These are phyloP conservation scores for Lithospermum erythrorhizon DNA, from an alignment of 257 asterid genomes.

Conservation along the genomic window DNA sequence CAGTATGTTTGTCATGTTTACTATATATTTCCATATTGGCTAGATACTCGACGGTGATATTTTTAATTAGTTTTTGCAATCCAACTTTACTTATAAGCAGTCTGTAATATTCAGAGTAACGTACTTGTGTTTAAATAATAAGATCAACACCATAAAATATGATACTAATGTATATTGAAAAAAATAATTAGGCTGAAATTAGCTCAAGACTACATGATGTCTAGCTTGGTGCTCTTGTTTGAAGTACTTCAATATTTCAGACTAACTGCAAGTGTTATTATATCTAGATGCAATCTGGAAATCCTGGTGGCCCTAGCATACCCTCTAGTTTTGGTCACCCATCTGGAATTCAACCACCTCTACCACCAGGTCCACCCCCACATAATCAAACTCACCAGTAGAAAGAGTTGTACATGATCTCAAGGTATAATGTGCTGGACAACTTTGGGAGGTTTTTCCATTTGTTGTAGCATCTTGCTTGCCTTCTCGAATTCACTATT, in stretches of 20 bases:
- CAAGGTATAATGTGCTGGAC: not conserved
- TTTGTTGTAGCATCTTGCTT: not conserved
- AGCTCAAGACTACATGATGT: too few relatives aligned
- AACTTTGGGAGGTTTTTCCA: not conserved
- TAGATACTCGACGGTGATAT: too few relatives aligned
- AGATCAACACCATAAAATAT: too few relatives aligned
- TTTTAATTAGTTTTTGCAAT: too few relatives aligned
- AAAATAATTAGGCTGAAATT: too few relatives aligned
- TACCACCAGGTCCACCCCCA: constrained; percentile 96
- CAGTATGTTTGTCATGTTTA: too few relatives aligned
- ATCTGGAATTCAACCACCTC: constrained; percentile 78
- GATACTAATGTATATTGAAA: too few relatives aligned
- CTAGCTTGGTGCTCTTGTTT: too few relatives aligned
- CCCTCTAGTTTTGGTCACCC: constrained; percentile 43
- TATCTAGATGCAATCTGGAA: constrained; percentile 57
- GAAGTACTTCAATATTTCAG: not conserved
- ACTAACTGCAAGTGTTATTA: constrained; percentile 7
- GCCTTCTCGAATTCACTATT: not conserved
- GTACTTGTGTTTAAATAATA: too few relatives aligned
- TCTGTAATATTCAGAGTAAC: too few relatives aligned
- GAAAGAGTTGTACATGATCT: constrained; percentile 5
- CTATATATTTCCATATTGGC: too few relatives aligned
- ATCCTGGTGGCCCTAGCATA: constrained; percentile 53
- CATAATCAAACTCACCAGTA: constrained; percentile 66
- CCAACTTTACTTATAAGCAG: too few relatives aligned